phyloP scores from a whole-genome alignment of 2,329 filamentous ascomycete genomes.

The Aureobasidium sp. region DNA sequence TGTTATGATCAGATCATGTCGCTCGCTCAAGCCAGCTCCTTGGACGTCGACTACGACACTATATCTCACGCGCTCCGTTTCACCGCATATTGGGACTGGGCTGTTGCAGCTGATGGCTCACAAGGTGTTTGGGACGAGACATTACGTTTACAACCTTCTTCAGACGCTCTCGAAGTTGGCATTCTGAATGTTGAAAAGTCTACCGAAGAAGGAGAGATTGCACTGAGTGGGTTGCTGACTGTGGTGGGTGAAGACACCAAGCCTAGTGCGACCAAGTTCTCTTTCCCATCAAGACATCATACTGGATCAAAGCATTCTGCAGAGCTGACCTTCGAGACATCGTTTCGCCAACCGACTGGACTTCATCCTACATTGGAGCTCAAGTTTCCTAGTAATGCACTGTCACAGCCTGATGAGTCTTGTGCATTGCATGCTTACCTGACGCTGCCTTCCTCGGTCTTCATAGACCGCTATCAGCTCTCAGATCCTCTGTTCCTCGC shows the following conservation, averaged over 20 bases:
- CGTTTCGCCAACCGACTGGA: constrained; percentile 64
- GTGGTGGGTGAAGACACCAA: constrained; percentile 67
- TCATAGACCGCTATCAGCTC: constrained; percentile 83
- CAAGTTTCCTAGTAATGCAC: constrained; percentile 47
- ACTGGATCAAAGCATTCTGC: constrained; percentile 36
- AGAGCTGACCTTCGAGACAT: constrained; percentile 42
- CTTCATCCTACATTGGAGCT: constrained; percentile 76
- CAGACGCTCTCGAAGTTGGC: constrained; percentile 67
- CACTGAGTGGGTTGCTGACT: constrained; percentile 67
- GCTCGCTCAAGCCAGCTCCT: constrained; percentile 47
- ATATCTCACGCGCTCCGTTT: constrained; percentile 57
- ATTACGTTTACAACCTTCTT: constrained; percentile 4
- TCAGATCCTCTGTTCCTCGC: constrained; percentile 65
- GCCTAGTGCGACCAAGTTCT: constrained; percentile 68
- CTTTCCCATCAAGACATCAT: constrained; percentile 74
- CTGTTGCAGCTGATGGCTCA: constrained; percentile 19
- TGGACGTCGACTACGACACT: constrained; percentile 73
- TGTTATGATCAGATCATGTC: constrained; percentile 44
- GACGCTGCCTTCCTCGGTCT: constrained; percentile 71
- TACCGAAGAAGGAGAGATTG: constrained; percentile 63
- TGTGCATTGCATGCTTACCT: constrained; percentile 74
- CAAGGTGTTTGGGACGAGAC: constrained; percentile 38
- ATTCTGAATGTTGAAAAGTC: constrained; percentile 60
- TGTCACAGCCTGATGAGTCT: constrained; percentile 37
- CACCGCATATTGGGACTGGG: constrained; percentile 51